These are phyloP conservation scores for Fusarium cyanostomum DNA, from an alignment of 2,329 filamentous ascomycete genomes.

Conservation along the genomic window DNA sequence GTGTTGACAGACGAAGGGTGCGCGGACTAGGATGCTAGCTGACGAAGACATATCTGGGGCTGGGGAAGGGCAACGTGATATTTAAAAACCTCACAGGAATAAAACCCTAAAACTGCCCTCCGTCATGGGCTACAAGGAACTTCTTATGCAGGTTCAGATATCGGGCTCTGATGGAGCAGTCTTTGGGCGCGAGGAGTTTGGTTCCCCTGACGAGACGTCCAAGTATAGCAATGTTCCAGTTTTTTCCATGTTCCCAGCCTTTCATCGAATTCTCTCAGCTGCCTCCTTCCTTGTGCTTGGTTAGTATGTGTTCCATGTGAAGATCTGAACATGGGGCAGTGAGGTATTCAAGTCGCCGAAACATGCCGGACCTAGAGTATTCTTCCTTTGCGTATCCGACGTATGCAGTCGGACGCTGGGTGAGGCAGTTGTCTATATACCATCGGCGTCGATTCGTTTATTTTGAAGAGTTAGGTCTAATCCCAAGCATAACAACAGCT, in stretches of 20 bases:
- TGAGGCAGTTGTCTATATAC: no score
- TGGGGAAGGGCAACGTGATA: neutral
- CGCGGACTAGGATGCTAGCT: neutral
- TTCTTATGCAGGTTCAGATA: neutral
- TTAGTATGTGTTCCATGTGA: no score
- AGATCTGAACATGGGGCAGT: no score
- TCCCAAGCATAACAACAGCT: neutral
- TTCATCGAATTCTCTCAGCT: neutral
- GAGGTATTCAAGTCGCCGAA: neutral
- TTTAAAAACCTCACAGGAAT: neutral
- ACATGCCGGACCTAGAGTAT: neutral
- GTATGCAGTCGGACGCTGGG: no score
- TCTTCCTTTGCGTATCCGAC: neutral
- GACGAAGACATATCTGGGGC: neutral
- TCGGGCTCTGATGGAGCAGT: neutral
- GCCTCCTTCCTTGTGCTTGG: neutral
- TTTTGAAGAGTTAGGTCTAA: neutral
- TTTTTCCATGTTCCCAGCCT: neutral
- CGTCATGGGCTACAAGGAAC: no score
- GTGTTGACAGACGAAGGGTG: no score
- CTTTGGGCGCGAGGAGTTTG: neutral
- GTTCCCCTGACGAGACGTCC: neutral
- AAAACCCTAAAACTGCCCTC: neutral
- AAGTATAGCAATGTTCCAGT: neutral
- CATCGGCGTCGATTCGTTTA: no score